A percentile compares a stretch with the other conserved stretches of the same genome.
These are phyloP conservation scores for Penicillium sp. DNA, from an alignment of 2,329 filamentous ascomycete species.

Conservation along the genomic window DNA sequence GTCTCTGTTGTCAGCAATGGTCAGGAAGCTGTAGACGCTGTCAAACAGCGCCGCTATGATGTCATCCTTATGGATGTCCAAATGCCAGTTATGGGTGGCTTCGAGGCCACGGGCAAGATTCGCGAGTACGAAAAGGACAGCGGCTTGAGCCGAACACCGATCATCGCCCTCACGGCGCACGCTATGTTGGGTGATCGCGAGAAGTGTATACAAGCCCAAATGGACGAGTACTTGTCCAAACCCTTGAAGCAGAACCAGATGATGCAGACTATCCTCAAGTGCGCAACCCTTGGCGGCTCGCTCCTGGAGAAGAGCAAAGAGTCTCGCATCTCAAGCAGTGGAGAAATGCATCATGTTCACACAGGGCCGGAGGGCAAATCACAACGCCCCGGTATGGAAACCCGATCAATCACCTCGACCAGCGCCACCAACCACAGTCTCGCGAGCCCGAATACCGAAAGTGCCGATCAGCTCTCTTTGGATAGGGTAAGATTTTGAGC, in stretches of 20 bases:
- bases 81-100: conserved; percentile 99
- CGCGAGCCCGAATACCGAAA: conserved; percentile 68
- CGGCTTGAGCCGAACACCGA: conserved; percentile 82
- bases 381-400: conserved; percentile 62
- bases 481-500: conserved; percentile 54
- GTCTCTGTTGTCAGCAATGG: conserved; percentile 86
- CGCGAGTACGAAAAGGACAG: conserved; percentile 88
- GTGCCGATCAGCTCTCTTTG: conserved; percentile 65
- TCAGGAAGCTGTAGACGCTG: conserved; percentile 87
- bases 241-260: conserved; percentile 95
- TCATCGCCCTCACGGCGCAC: conserved; percentile 95
- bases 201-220: conserved; percentile 97
- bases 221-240: conserved; percentile 99
- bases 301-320: conserved; percentile 51
- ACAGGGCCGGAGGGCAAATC: conserved; percentile 43
- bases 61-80: conserved; percentile 99
- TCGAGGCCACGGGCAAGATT: conserved; percentile 96
- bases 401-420: conserved; percentile 71
- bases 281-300: conserved; percentile 77
- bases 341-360: conserved; percentile 43
- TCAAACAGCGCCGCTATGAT: conserved; percentile 91
- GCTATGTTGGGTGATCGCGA: conserved; percentile 98
- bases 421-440: conserved; percentile 62
- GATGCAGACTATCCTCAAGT: conserved; percentile 97
- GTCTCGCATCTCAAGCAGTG: conserved; percentile 45